Percentiles rank a stretch among this genome's conserved stretches.
Conservation (phyloP, 169 alveolate genomes). For the Amoebophrya sp. region DNA sequence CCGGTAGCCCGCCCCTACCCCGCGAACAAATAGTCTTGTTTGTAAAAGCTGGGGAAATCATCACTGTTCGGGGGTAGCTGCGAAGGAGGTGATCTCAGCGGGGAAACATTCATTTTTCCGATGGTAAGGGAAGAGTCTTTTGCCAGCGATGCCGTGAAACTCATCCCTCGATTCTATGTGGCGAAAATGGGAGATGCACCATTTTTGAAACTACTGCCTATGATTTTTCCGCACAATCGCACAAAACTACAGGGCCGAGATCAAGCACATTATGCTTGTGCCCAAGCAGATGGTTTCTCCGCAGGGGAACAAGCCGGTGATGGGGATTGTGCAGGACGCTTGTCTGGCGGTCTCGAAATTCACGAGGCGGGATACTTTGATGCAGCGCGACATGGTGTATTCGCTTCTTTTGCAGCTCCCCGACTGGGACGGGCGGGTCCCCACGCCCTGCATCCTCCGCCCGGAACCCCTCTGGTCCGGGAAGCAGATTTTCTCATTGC, state of each 20-base stretch:
- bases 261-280: conserved; percentile 95
- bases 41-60: no score
- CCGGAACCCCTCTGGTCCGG: conserved; percentile 99
- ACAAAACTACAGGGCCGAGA: no score
- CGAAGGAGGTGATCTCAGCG: no score
- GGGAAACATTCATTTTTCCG: no score
- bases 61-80: no score
- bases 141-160: no score
- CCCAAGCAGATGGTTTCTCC: conserved; percentile 99
- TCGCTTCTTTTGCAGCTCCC: conserved; percentile 88
- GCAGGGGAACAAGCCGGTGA: conserved; percentile 98
- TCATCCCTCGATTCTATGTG: no score
- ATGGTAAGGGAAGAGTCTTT: no score
- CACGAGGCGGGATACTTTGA: conserved; percentile 89
- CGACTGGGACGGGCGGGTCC: conserved; percentile 87
- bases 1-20: background rate
- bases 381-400: conserved; percentile 84
- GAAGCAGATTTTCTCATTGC: conserved; percentile 90
- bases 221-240: no score
- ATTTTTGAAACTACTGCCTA: no score
- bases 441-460: conserved; percentile 92
- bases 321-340: conserved; percentile 99
- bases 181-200: no score
- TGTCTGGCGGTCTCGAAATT: conserved; percentile 83
- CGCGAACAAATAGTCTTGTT: no score